Evolutionary conservation across 345 rosid genomes (phyloP).

Genomic region (Boechera stricta): DNA sequence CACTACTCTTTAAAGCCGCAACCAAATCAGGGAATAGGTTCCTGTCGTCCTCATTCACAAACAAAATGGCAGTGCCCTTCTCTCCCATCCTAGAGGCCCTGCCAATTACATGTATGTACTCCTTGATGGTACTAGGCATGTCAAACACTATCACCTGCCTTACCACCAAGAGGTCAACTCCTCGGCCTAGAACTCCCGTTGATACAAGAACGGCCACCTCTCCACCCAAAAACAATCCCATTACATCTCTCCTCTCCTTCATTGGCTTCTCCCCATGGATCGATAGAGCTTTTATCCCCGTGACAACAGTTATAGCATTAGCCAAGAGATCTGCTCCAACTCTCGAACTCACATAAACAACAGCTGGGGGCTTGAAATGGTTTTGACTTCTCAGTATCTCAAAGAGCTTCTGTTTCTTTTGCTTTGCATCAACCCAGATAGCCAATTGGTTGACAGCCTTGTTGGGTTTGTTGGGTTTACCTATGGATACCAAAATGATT

Average conservation of each 20-base stretch:
- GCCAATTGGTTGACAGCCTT: conserved; percentile 79
- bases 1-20: conserved; percentile 62
- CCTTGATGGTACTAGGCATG: conserved; percentile 78
- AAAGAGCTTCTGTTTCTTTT: conserved; percentile 93
- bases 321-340: conserved; percentile 93
- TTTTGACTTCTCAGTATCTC: conserved; percentile 75
- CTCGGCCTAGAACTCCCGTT: conserved; percentile 83
- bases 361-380: conserved; percentile 78
- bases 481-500: conserved; percentile 55
- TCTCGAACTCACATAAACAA: conserved; percentile 83
- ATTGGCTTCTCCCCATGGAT: conserved; percentile 92
- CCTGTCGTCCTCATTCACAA: conserved; percentile 74
- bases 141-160: conserved; percentile 91
- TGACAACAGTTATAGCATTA: conserved; percentile 67
- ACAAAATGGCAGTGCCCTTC: conserved; percentile 67
- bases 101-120: conserved; percentile 87
- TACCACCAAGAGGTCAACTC: conserved; percentile 79
- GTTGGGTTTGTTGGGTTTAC: conserved; percentile 67
- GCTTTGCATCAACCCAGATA: conserved; percentile 92
- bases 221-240: conserved; percentile 72
- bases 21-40: conserved; percentile 68
- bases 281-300: conserved; percentile 78
- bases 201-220: conserved; percentile 81
- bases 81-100: conserved; percentile 87
- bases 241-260: conserved; percentile 85